Evolutionary conservation across 441 rosid species (phyloP), one percentile per base, ranked within the genome.

Genomic region (Sinapis alba): DNA sequence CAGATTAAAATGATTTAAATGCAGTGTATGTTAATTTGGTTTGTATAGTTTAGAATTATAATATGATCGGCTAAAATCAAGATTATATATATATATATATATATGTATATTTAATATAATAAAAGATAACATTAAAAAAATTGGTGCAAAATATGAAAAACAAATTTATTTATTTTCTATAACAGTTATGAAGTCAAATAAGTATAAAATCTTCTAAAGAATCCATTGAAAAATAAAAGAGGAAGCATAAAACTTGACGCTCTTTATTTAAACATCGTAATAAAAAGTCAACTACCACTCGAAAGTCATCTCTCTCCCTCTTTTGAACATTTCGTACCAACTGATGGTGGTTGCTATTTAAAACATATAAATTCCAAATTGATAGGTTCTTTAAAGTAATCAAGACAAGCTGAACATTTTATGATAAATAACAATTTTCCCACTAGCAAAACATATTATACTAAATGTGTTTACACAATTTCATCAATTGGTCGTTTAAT

Each of bases 231-330:
- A 38, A 3, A 0, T 38, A 38, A 38, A 15, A 38, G 45, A 12
- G 5, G 45, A 38, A 38, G 45, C 45, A 11, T 38, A 62, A 63
- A 50, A n/a, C 45, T 62, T 38, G 19, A 63, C 30, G 4, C 21
- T 19, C 21, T 7, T 20, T 7, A 1, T n/a, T 69, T 56, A 56
- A 23, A 36, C 16, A 62, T 32, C 6, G 3, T 28, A 9, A 2
- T 34, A 5, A 54, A 53, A 34, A 68, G 63, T 68, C 62, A 68
- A 68, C 15, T 28, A 54, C 53, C 34, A 68, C 53, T 54, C 23
- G 59, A 10, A 50, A 50, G 70, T 34, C 70, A 45, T 45, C 27
- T 53, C 50, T 27, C 3, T 30, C 50, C 50, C 50, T 36, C 18
- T 34, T 15, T 19, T 23, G 57, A 43, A 24, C 57, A 15, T 23